These are phyloP conservation scores for Neonothopanus nambi DNA, from an alignment of 1,284 basidiomycete species.

Conservation along the genomic window DNA sequence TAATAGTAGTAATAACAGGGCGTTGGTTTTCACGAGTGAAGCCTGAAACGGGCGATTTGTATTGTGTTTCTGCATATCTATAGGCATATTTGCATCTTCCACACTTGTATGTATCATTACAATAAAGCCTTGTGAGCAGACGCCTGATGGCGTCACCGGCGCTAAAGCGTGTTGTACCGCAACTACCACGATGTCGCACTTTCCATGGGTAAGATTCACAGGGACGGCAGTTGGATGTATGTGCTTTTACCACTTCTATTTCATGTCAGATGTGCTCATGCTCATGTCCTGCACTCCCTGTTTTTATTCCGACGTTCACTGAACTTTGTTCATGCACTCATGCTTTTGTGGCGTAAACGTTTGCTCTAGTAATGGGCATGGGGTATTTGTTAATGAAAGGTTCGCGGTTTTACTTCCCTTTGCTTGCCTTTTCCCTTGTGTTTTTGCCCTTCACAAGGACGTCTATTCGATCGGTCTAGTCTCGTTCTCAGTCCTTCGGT, in stretches of 20 bases:
- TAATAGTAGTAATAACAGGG: background rate
- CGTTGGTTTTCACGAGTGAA: background rate
- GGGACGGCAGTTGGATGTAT: constrained; percentile 46
- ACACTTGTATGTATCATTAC: background rate
- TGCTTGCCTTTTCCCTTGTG: too few relatives aligned
- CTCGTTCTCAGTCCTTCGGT: too few relatives aligned
- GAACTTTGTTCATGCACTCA: background rate
- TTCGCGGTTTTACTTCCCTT: constrained; percentile 26
- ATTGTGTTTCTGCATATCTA: background rate
- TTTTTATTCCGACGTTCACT: background rate
- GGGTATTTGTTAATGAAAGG: constrained; percentile 69
- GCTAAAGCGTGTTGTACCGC: too few relatives aligned
- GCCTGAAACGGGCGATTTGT: background rate
- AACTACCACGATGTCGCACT: constrained; percentile 25
- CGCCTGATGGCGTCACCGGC: background rate
- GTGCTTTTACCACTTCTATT: constrained; percentile 30
- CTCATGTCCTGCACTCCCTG: background rate
- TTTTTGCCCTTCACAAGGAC: too few relatives aligned
- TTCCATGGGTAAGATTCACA: constrained; percentile 56
- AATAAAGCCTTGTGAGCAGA: background rate
- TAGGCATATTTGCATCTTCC: background rate
- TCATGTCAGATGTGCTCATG: too few relatives aligned
- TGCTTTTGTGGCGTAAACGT: background rate
- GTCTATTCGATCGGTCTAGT: background rate
- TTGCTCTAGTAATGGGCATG: constrained; percentile 50